These are phyloP conservation scores for Saccharomycopsis fermentans DNA, from an alignment of 805 yeast species.

Conservation along the genomic window DNA sequence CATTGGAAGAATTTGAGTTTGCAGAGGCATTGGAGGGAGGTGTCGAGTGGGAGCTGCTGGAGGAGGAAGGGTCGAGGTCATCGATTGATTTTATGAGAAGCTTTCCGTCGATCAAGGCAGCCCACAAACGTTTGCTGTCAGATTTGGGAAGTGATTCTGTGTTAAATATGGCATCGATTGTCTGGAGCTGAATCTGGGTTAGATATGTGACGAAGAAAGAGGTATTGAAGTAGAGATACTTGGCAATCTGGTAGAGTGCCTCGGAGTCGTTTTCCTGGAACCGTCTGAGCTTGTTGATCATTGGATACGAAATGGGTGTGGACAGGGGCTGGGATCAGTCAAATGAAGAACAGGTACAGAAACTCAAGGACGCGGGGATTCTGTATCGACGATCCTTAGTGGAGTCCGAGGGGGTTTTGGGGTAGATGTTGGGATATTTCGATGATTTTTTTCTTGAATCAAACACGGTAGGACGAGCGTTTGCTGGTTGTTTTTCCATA, in stretches of 20 bases:
- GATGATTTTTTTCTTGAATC: not conserved
- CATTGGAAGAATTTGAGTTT: not conserved
- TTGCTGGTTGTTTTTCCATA: not conserved
- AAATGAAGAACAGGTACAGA: too few relatives aligned
- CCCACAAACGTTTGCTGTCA: constrained; percentile 5
- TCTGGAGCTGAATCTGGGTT: constrained; percentile 10
- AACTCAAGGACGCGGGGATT: too few relatives aligned
- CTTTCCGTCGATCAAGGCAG: constrained; percentile 16
- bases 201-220: constrained; percentile 14
- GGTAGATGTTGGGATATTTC: not conserved
- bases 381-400: too few relatives aligned
- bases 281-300: constrained; percentile 19
- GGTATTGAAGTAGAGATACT: constrained; percentile 17
- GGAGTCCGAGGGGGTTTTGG: not conserved
- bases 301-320: not conserved
- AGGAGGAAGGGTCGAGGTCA: constrained; percentile 14
- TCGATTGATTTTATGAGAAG: constrained; percentile 39
- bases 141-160: not conserved
- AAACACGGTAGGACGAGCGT: too few relatives aligned
- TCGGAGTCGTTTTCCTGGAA: constrained; percentile 24
- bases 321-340: too few relatives aligned
- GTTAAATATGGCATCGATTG: constrained; percentile 17
- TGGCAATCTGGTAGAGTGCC: constrained; percentile 21
- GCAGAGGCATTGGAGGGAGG: not conserved
- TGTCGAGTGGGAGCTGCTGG: too few relatives aligned